Percentiles rank a stretch among this genome's conserved stretches.
phyloP scores from a whole-genome alignment of 164 flowering plant species.

The Dillenia turbinata region DNA sequence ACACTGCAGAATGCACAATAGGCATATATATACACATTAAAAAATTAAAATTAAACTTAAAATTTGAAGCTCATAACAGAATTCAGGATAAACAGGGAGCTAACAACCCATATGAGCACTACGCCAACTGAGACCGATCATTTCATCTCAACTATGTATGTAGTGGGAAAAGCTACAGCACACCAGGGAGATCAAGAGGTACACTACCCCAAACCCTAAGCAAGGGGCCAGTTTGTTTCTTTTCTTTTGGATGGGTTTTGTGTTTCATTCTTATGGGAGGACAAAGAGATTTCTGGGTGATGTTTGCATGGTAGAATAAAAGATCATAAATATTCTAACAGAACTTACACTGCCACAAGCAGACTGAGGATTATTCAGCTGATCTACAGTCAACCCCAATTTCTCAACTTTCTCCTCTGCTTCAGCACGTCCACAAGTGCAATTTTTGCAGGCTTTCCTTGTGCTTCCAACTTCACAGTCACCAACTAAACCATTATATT shows the following conservation, averaged over 20 bases:
- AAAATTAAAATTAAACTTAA: neutral
- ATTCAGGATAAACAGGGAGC: no score
- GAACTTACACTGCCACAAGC: constrained; percentile 91
- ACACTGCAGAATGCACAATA: constrained; percentile 50
- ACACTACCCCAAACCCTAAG: no score
- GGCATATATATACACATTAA: neutral
- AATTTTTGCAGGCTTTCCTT: constrained; percentile 96
- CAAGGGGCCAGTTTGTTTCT: no score
- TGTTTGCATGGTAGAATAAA: no score
- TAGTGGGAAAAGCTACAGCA: no score
- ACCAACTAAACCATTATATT: constrained; percentile 37
- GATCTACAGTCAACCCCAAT: constrained; percentile 69
- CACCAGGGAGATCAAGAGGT: no score
- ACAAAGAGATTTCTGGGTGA: no score
- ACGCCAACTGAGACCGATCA: no score
- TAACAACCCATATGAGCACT: no score
- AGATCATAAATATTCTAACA: neutral
- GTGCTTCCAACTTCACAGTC: constrained; percentile 94
- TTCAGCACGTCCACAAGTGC: constrained; percentile 93
- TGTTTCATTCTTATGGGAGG: no score
- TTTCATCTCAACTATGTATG: no score
- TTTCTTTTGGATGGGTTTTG: no score
- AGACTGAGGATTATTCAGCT: constrained; percentile 80
- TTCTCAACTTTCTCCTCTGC: constrained; percentile 68
- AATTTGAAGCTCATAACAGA: neutral